A percentile compares a stretch with the other conserved stretches of the same genome.
Evolutionary conservation across 2,329 filamentous ascomycete species (phyloP).

Genomic region (Epichloe sp.): DNA sequence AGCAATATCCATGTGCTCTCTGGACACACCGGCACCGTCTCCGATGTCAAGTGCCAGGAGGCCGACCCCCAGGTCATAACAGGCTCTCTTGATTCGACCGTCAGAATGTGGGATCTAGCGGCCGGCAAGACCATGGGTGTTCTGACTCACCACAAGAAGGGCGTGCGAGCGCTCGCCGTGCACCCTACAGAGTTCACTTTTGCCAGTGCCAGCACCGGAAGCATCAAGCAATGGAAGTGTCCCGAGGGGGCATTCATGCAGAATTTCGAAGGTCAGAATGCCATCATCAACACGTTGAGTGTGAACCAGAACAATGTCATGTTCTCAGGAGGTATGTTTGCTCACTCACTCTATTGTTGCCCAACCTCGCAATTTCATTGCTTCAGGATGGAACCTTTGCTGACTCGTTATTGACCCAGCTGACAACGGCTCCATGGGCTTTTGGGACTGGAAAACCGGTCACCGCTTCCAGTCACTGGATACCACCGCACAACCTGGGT

Average conservation of each 20-base stretch:
- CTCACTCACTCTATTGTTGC: not conserved
- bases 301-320: conserved; percentile 93
- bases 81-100: conserved; percentile 81
- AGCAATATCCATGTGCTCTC: conserved; percentile 89
- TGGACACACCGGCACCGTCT: conserved; percentile 83
- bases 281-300: conserved; percentile 86
- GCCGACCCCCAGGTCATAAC: conserved; percentile 88
- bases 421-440: conserved; percentile 91
- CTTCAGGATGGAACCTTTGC: not conserved
- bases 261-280: conserved; percentile 93
- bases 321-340: conserved; percentile 60
- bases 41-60: conserved; percentile 84
- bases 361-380: too few relatives aligned
- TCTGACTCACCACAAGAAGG: conserved; percentile 96
- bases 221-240: conserved; percentile 99
- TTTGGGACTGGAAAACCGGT: conserved; percentile 99
- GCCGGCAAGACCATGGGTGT: conserved; percentile 95
- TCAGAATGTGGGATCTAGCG: conserved; percentile 88
- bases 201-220: conserved; percentile 77
- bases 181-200: conserved; percentile 96
- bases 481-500: conserved; percentile 86
- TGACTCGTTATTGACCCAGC: conserved; percentile 19
- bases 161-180: conserved; percentile 68
- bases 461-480: conserved; percentile 83
- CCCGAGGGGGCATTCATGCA: conserved; percentile 98